Evolutionary conservation across 2,329 filamentous ascomycete species (phyloP).

Genomic region (Boeremia lycopersici): DNA sequence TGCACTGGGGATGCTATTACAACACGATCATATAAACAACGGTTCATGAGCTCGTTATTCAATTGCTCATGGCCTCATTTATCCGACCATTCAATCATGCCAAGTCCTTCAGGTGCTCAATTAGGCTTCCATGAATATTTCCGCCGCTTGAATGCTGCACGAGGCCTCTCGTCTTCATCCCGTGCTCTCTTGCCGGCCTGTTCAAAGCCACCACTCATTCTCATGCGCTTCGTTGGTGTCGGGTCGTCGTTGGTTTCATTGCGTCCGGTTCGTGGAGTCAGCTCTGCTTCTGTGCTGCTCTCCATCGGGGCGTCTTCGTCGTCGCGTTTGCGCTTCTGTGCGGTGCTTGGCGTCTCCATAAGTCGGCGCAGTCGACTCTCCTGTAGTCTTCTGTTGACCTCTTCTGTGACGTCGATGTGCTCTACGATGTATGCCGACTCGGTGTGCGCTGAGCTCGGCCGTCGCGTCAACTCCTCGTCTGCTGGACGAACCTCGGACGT

Average conservation of each 20-base stretch:
- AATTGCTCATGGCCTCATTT: not conserved
- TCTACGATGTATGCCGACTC: slow-evolving; percentile 30
- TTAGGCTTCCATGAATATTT: slow-evolving; percentile 12
- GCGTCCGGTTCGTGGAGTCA: slow-evolving; percentile 20
- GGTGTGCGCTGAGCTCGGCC: slow-evolving; percentile 17
- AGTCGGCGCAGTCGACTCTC: slow-evolving; percentile 39
- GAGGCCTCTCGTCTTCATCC: slow-evolving; percentile 1
- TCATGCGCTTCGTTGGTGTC: slow-evolving; percentile 34
- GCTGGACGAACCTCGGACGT: slow-evolving; percentile 23
- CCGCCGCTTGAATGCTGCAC: slow-evolving; percentile 25
- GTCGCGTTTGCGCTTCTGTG: slow-evolving; percentile 44
- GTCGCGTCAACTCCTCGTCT: slow-evolving; percentile 22
- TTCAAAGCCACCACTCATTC: slow-evolving; percentile 34
- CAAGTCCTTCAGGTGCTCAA: not conserved
- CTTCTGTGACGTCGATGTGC: slow-evolving; percentile 42
- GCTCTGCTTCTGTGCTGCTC: slow-evolving; percentile 23
- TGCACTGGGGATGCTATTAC: no score
- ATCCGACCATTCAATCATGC: not conserved
- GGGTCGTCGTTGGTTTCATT: slow-evolving; percentile 16
- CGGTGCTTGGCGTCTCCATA: slow-evolving; percentile 40
- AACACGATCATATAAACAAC: not conserved
- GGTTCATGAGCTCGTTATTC: not conserved
- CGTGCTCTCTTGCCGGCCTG: slow-evolving; percentile 24
- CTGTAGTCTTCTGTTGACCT: slow-evolving; percentile 39
- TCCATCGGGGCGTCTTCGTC: slow-evolving; percentile 29